A percentile compares a stretch with the other conserved stretches of the same genome.
Conservation (phyloP, 2,329 filamentous ascomycete species). For the Penicillium sp. region DNA sequence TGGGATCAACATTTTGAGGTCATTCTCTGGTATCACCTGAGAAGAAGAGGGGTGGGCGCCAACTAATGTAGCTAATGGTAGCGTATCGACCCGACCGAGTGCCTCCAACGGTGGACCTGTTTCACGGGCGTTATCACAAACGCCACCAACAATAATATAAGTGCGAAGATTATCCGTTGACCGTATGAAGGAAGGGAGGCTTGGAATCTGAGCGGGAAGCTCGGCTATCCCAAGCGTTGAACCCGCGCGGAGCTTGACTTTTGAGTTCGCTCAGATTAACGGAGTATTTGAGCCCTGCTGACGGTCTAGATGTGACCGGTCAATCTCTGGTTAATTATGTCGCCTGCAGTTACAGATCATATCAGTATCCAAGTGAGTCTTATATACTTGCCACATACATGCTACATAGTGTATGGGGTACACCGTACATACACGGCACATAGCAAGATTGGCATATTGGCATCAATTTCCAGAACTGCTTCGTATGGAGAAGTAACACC, state of each 20-base stretch:
- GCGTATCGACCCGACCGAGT: slow-evolving; percentile 9
- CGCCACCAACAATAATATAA: slow-evolving; percentile 18
- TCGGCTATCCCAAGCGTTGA: slow-evolving; percentile 23
- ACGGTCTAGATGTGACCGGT: slow-evolving; percentile 6
- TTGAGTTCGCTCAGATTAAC: slow-evolving; percentile 1
- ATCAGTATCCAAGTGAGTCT: background rate
- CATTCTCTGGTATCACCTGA: slow-evolving; percentile 21
- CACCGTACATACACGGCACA: background rate
- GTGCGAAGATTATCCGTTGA: slow-evolving; percentile 5
- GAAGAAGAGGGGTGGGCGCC: slow-evolving; percentile 4
- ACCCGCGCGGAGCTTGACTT: slow-evolving; percentile 15
- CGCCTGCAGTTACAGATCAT: background rate
- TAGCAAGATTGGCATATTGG: slow-evolving; percentile 1
- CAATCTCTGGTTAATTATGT: background rate
- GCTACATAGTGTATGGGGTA: too few relatives aligned
- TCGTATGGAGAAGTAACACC: background rate
- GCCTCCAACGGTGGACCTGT: slow-evolving; percentile 13
- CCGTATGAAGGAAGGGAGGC: background rate
- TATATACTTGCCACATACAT: too few relatives aligned
- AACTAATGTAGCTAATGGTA: slow-evolving; percentile 8
- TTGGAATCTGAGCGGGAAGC: slow-evolving; percentile 18
- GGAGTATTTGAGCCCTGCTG: background rate
- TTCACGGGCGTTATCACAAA: slow-evolving; percentile 2
- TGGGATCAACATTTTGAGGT: slow-evolving; percentile 14
- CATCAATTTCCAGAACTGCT: slow-evolving; percentile 9